Conservation (phyloP, 768 basidiomycete genomes). For the Hericium rajendrae region DNA sequence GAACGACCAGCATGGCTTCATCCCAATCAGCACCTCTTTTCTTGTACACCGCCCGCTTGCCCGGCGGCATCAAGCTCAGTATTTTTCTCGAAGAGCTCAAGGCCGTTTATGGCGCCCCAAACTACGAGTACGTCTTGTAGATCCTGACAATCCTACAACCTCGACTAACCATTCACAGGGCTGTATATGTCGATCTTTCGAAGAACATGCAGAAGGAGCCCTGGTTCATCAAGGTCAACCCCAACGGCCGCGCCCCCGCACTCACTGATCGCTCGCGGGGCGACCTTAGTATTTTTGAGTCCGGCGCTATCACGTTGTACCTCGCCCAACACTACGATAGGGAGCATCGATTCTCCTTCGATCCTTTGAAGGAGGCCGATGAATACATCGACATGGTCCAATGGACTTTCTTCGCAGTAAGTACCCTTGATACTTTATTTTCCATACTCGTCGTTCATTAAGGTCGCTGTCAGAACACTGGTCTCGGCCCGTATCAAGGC, state of each 20-base stretch:
- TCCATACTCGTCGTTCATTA: neutral
- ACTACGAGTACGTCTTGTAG: constrained; percentile 38
- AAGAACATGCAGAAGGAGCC: constrained; percentile 70
- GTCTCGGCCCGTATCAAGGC: constrained; percentile 79
- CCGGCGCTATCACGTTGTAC: constrained; percentile 76
- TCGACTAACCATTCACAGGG: constrained; percentile 22
- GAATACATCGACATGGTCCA: constrained; percentile 66
- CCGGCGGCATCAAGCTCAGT: constrained; percentile 46
- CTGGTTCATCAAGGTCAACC: constrained; percentile 71
- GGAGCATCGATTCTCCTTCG: constrained; percentile 58
- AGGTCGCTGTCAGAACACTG: constrained; percentile 47
- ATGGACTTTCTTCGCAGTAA: constrained; percentile 80
- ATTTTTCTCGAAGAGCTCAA: constrained; percentile 53
- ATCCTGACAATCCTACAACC: no score
- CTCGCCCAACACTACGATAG: constrained; percentile 76
- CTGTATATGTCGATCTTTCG: constrained; percentile 44
- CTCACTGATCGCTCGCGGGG: constrained; percentile 52
- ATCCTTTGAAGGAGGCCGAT: constrained; percentile 39
- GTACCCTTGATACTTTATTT: constrained; percentile 4
- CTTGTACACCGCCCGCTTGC: constrained; percentile 32
- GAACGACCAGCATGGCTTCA: no score
- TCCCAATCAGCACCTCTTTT: neutral
- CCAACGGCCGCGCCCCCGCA: constrained; percentile 64
- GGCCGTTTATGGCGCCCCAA: constrained; percentile 23
- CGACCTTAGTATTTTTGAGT: constrained; percentile 65